phyloP scores from a whole-genome alignment of 202 grass and related monocot species.

The Schoenoplectus tabernaemontani region DNA sequence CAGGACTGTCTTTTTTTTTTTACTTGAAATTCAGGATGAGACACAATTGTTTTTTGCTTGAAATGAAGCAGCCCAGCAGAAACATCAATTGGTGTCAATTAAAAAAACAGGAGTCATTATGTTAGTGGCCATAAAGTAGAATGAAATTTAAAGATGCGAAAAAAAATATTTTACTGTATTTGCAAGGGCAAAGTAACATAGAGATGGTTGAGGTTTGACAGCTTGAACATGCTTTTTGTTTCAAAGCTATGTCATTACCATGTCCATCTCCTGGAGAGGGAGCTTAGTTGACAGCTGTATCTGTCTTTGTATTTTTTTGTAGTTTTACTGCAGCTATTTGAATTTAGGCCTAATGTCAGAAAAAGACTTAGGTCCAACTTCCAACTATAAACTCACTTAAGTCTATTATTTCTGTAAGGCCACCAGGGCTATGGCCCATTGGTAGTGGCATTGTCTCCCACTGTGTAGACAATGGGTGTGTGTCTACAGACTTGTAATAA shows the following conservation, averaged over 20 bases:
- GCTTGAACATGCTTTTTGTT: background rate
- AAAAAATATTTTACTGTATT: background rate
- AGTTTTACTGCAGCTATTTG: background rate
- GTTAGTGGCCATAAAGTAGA: background rate
- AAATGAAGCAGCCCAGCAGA: background rate
- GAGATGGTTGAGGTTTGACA: background rate
- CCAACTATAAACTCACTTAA: background rate
- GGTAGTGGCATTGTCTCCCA: too few species aligned
- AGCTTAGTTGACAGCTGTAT: background rate
- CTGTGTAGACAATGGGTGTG: too few species aligned
- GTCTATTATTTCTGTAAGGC: background rate
- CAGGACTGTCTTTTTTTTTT: slow-evolving; percentile 11
- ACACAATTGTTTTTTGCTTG: background rate
- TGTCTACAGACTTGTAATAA: too few species aligned
- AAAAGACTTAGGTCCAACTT: background rate
- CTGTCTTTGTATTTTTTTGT: background rate
- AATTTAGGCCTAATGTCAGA: background rate
- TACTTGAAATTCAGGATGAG: background rate
- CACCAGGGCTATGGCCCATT: too few species aligned
- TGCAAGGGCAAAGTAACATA: background rate
- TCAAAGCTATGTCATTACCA: background rate
- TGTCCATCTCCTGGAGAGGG: background rate
- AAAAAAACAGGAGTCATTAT: background rate
- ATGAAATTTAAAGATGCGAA: too few species aligned
- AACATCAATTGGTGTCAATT: background rate